A percentile compares a stretch with the other conserved stretches of the same genome.
These are phyloP conservation scores for Fagopyrum esculentum DNA, from an alignment of 148 eudicot genomes.

Conservation along the genomic window DNA sequence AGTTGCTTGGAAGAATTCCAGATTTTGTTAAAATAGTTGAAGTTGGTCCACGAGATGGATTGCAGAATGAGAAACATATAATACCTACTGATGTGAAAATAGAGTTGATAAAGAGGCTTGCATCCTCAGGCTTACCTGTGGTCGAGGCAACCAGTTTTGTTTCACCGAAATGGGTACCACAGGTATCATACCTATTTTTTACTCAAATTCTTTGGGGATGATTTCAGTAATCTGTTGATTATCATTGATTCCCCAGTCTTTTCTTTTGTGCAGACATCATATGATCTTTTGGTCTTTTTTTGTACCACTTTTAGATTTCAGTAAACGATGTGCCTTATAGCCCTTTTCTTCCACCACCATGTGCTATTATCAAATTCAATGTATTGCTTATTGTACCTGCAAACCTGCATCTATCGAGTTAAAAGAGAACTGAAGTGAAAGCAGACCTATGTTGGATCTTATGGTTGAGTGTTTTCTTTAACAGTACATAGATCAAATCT, in stretches of 20 bases:
- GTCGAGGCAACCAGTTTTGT: constrained; percentile 97
- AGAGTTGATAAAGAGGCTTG: constrained; percentile 79
- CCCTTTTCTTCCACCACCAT: not conserved
- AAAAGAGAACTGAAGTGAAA: not conserved
- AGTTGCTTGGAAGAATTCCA: constrained; percentile 22
- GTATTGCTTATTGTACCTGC: no score
- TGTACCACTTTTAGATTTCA: not conserved
- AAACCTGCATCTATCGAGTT: not conserved
- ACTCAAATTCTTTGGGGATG: not conserved
- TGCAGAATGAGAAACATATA: constrained; percentile 80
- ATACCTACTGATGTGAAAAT: constrained; percentile 77
- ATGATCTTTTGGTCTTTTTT: not conserved
- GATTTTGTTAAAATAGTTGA: constrained; percentile 81
- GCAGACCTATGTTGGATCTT: not conserved
- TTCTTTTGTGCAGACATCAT: not conserved
- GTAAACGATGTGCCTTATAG: not conserved
- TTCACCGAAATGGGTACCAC: constrained; percentile 99
- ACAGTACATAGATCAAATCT: not conserved
- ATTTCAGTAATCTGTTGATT: not conserved
- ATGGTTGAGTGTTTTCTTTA: not conserved
- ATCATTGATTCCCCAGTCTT: not conserved
- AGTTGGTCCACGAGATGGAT: constrained; percentile 96
- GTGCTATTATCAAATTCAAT: no score
- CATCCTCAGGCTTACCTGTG: constrained; percentile 76
- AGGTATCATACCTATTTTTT: constrained; percentile 37